A percentile compares a stretch with the other conserved stretches of the same genome.
These are phyloP conservation scores for Posidonia oceanica DNA, from an alignment of 116 monocot species.

Conservation along the genomic window DNA sequence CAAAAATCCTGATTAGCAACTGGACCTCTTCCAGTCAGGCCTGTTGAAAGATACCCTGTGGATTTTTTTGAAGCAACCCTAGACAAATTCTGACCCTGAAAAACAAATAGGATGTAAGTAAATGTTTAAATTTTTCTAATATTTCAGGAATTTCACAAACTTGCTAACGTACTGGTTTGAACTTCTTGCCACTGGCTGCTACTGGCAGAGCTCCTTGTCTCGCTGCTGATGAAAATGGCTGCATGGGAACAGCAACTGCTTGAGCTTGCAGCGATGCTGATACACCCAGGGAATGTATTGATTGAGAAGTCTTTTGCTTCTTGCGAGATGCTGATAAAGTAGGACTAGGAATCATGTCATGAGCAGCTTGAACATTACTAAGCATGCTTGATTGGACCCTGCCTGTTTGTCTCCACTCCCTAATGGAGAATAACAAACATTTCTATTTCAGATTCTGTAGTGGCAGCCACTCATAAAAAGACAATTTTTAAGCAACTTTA, in stretches of 20 bases:
- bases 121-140: neutral
- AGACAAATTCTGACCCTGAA: slow-evolving; percentile 28
- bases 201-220: slow-evolving; percentile 30
- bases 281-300: slow-evolving; percentile 29
- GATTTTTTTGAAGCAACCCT: slow-evolving; percentile 34
- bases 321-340: slow-evolving; percentile 50
- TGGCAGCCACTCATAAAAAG: neutral
- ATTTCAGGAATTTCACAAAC: neutral
- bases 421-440: slow-evolving; percentile 16
- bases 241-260: slow-evolving; percentile 23
- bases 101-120: neutral
- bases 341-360: slow-evolving; percentile 35
- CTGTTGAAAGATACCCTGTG: slow-evolving; percentile 26
- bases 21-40: slow-evolving; percentile 45
- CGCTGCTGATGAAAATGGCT: slow-evolving; percentile 27
- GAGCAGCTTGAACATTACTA: slow-evolving; percentile 40
- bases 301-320: slow-evolving; percentile 42
- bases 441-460: neutral
- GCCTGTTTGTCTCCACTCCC: slow-evolving; percentile 82
- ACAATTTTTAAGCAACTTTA: neutral
- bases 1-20: slow-evolving; percentile 23
- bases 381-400: slow-evolving; percentile 34
- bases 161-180: slow-evolving; percentile 35
- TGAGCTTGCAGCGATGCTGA: slow-evolving; percentile 39
- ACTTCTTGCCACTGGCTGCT: slow-evolving; percentile 32